Base-by-base conservation (phyloP, 768 basidiomycete genomes). In the Leccinum rimulosum region DNA sequence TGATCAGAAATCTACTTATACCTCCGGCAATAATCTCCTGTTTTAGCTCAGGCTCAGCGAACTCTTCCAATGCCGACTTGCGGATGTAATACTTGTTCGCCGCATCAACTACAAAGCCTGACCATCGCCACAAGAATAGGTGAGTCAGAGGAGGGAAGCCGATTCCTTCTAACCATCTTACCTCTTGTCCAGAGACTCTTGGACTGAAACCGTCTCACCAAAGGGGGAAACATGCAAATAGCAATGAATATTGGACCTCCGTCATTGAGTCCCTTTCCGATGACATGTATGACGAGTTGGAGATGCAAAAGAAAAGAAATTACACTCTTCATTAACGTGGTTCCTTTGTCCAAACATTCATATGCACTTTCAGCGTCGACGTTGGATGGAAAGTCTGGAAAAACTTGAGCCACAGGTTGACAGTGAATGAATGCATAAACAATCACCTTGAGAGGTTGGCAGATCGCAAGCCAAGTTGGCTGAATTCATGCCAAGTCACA, bases 271-370 rank as follows among this genome's bases (percentile, higher is more conserved):
- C 56, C 54, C 11, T 40, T 56, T 14, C 66, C 66, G 17, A 69
- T 31, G n/a, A 71, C 55, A n/a, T 65, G 51, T 28, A 27, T 7
- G 1, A 71, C 55, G 35, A 70, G 47, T 8, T 45, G 68, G n/a
- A 69, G 58, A 17, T 70, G 69, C 35, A 70, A 57, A 47, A 70
- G 38, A 36, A 65, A 58, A 30, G 70, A 71, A 30, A 64, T n/a
- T 7, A 27, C 17, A 4, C 50, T 15, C 27, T 61, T 61, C 49
- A 55, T 30, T 4, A 71, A 27, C 4, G 12, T n/a, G 30, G 65
- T 43, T 2, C 57, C 59, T 36, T 17, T 28, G 9, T 59, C 56
- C 14, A 70, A 47, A 33, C 64, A 69, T 8, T 0, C 2, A 48
- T 60, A 61, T 3, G 67, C 62, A 19, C 27, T 31, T 0, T 30